phyloP scores from a whole-genome alignment of 2,329 filamentous ascomycete genomes.

The Colletotrichum viniferum region DNA sequence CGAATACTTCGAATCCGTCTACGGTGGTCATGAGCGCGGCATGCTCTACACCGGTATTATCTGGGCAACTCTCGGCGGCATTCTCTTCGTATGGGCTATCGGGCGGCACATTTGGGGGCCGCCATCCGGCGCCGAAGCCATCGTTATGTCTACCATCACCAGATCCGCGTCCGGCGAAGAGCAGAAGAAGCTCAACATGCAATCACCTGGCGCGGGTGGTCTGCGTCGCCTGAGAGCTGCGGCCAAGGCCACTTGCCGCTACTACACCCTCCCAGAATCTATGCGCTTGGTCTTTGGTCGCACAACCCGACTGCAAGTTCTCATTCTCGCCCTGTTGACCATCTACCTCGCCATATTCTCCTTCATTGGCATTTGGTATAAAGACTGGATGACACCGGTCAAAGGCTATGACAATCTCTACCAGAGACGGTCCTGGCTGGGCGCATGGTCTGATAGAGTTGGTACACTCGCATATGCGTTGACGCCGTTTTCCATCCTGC shows the following conservation, averaged over 20 bases:
- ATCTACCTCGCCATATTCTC: conserved; percentile 71
- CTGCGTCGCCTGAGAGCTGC: background rate
- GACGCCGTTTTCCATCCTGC: conserved; percentile 71
- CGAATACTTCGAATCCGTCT: conserved; percentile 56
- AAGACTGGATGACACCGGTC: conserved; percentile 73
- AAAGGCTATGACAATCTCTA: conserved; percentile 56
- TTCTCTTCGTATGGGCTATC: conserved; percentile 48
- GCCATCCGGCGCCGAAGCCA: background rate
- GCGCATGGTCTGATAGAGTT: conserved; percentile 71
- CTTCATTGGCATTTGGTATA: conserved; percentile 72
- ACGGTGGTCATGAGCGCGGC: conserved; percentile 50
- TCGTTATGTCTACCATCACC: background rate
- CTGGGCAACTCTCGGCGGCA: conserved; percentile 49
- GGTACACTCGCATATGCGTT: conserved; percentile 76
- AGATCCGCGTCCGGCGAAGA: background rate
- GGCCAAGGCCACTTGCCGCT: background rate
- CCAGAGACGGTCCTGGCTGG: conserved; percentile 70
- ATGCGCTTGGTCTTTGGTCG: conserved; percentile 65
- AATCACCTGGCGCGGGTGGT: conserved; percentile 5
- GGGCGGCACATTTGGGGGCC: conserved; percentile 24
- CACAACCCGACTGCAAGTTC: conserved; percentile 70
- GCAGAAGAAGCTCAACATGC: background rate
- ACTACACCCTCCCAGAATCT: conserved; percentile 66
- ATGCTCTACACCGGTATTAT: conserved; percentile 57
- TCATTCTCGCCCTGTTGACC: conserved; percentile 60